These are phyloP conservation scores for Hanseniaspora uvarum DNA, from an alignment of 1,139 yeast species.

Conservation along the genomic window DNA sequence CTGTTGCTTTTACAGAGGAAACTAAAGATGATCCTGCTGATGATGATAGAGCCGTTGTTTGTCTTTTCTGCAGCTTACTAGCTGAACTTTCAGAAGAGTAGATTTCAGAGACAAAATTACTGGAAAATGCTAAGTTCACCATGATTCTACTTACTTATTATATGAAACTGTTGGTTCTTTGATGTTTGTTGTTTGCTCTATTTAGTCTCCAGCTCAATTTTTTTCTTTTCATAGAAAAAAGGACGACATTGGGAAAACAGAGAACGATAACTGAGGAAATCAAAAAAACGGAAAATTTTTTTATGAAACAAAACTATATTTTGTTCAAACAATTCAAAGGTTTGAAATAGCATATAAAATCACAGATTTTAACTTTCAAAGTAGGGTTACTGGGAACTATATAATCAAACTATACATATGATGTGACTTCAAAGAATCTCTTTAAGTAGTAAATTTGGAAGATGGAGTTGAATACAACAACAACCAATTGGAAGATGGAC, in stretches of 20 bases:
- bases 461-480: slow-evolving; percentile 74
- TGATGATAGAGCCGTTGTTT: background rate
- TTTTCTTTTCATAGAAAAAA: background rate
- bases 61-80: background rate
- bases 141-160: background rate
- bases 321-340: too few species aligned
- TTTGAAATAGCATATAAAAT: too few species aligned
- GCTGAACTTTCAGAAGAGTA: background rate
- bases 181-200: too few species aligned
- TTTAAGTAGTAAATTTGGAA: slow-evolving; percentile 91
- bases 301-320: too few species aligned
- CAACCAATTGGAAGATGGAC: slow-evolving; percentile 82
- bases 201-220: background rate
- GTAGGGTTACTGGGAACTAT: background rate
- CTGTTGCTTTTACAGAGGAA: slow-evolving; percentile 16
- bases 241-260: background rate
- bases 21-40: background rate
- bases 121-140: slow-evolving; percentile 4
- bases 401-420: slow-evolving; percentile 50
- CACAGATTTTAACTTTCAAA: too few species aligned
- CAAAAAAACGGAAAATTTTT: background rate
- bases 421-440: slow-evolving; percentile 89
- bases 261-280: background rate
- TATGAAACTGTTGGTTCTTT: too few species aligned
- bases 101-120: background rate